Percentiles rank a stretch among this genome's conserved stretches.
These are phyloP conservation scores for Sindora glabra DNA, from an alignment of 306 rosid species.

Conservation along the genomic window DNA sequence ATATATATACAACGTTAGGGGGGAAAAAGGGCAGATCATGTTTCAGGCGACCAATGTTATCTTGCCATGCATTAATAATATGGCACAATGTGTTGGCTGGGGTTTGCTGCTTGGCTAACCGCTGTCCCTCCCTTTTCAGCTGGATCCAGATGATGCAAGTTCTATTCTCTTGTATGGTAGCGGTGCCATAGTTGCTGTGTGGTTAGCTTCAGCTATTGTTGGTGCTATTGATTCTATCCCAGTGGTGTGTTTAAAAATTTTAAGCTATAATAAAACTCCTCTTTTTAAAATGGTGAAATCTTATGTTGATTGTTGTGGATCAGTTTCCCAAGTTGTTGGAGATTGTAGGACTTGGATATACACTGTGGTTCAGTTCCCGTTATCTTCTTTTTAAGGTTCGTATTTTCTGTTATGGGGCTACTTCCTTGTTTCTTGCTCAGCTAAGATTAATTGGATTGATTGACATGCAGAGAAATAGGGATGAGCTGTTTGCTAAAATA, in stretches of 20 bases:
- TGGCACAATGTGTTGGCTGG: background rate
- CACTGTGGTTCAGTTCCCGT: slow-evolving; percentile 74
- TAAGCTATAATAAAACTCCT: background rate
- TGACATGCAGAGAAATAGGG: slow-evolving; percentile 65
- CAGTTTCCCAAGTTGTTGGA: slow-evolving; percentile 90
- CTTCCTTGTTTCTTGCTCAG: no score
- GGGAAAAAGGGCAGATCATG: background rate
- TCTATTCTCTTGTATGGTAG: slow-evolving; percentile 39
- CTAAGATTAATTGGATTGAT: background rate
- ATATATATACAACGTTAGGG: no score
- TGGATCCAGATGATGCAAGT: slow-evolving; percentile 39
- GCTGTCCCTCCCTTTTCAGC: slow-evolving; percentile 21
- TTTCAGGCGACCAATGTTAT: background rate
- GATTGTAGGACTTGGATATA: slow-evolving; percentile 73
- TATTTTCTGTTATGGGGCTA: background rate
- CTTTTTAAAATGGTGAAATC: background rate
- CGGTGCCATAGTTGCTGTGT: slow-evolving; percentile 38
- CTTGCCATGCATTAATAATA: background rate
- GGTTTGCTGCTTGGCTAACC: background rate
- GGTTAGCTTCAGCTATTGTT: slow-evolving; percentile 66
- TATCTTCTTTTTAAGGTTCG: slow-evolving; percentile 78
- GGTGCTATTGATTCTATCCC: slow-evolving; percentile 86
- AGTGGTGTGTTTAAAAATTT: slow-evolving; percentile 40
- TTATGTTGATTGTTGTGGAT: background rate
- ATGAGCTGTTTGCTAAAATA: slow-evolving; percentile 56